phyloP scores from a whole-genome alignment of 148 eudicot species.

The Persicaria tinctoria region DNA sequence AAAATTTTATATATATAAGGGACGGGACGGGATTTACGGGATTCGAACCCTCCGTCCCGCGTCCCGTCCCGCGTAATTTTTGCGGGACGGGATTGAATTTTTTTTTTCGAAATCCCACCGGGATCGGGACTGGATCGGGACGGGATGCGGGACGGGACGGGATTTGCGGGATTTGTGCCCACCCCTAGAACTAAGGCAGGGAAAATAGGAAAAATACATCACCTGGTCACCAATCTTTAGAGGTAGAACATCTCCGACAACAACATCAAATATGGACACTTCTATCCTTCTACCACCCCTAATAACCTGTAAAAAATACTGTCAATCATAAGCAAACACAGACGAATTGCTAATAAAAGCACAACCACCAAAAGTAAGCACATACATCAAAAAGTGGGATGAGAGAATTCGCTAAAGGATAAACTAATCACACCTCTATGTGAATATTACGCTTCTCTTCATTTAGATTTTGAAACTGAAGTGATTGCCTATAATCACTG shows the following conservation, averaged over 20 bases:
- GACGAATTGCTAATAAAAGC: not conserved
- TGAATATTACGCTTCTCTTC: conserved; percentile 95
- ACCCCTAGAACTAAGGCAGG: not conserved
- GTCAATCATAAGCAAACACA: conserved; percentile 2
- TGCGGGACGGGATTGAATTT: too few species aligned
- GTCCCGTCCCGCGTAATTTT: too few species aligned
- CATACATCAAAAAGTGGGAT: not conserved
- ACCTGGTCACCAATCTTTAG: conserved; percentile 98
- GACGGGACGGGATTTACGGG: too few species aligned
- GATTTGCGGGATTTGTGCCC: too few species aligned
- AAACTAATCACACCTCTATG: conserved; percentile 53
- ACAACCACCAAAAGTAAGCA: not conserved
- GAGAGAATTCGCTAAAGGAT: not conserved
- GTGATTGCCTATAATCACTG: conserved; percentile 91
- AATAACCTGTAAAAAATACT: conserved; percentile 43
- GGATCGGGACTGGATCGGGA: too few species aligned
- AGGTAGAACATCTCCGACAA: conserved; percentile 83
- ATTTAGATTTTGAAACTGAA: conserved; percentile 77
- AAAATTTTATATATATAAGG: too few species aligned
- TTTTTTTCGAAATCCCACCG: too few species aligned
- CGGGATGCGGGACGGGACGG: too few species aligned
- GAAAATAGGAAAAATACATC: conserved; percentile 6
- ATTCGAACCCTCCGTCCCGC: too few species aligned
- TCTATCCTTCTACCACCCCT: conserved; percentile 75
- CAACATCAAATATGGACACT: conserved; percentile 82